Base-by-base conservation (phyloP, 495 filamentous ascomycete genomes). In the Penicillium nucicola region DNA sequence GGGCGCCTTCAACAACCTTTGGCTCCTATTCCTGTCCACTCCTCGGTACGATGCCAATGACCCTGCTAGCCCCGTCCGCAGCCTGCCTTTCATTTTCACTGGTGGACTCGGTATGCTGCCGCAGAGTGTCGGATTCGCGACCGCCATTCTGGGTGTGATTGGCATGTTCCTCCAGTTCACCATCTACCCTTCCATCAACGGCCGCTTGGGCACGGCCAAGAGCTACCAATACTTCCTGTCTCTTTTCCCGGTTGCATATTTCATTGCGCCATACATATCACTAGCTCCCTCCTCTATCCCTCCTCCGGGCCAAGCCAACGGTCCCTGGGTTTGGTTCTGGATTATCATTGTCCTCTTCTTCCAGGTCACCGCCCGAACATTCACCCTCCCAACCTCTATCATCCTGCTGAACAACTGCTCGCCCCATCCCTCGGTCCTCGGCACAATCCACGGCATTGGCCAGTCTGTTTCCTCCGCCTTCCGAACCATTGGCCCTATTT, bases 351-450 rank as follows among this genome's bases (percentile, higher is more conserved):
- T 92, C 5, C 72, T 93, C 1, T 78, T 83, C 60, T 65, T 92
- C 17, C 87, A 92, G 52, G 88, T 91, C 40, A 68, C 84, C 1
- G 88, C 84, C 0, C 80, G 88, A n/a, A 93, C 89, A 0, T 92
- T 95, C 68, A 87, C 87, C 5, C 76, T 92, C 0, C 89, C 90
- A 0, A 84, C 82, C 12, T 82, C 85, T 17, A 84, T 84, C 2
- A 92, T 95, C 47, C 71, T 95, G 6, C 75, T 92, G 25, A 93
- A 92, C 57, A 93, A 95, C 63, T 87, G 84, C 69, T 85, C 83
- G 38, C 88, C 90, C 2, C 88, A 92, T 58, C 89, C 89, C 0
- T 84, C 79, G 22, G 88, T 92, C 5, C 75, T 95, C 9, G 87
- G 88, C 1, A 90, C 88, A 2, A 79, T 93, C 28, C 90, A 95